Percentiles rank a stretch among this genome's conserved stretches.
phyloP scores from a whole-genome alignment of 2,329 filamentous ascomycete genomes.

The Rasamsonia emersonii region DNA sequence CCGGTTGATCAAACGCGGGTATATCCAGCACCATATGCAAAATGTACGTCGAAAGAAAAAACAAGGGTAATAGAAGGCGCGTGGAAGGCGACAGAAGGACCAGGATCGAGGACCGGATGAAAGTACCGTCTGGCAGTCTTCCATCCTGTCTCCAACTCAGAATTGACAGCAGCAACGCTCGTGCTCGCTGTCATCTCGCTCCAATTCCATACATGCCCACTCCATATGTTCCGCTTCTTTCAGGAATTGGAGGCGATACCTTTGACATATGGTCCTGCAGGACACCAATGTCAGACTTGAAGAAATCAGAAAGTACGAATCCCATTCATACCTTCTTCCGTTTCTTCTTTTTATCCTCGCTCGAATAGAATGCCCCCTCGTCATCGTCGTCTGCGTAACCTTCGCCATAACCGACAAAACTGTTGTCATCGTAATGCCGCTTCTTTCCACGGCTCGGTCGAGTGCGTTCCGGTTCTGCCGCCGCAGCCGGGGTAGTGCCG shows the following conservation, averaged over 20 bases:
- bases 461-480: constrained; percentile 24
- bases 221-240: constrained; percentile 34
- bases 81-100: constrained; percentile 9
- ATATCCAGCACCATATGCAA: constrained; percentile 43
- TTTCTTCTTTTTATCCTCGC: constrained; percentile 39
- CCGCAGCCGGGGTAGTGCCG: constrained; percentile 14
- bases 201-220: constrained; percentile 39
- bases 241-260: constrained; percentile 29
- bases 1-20: constrained; percentile 37
- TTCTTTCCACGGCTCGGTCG: constrained; percentile 40
- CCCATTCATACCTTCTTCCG: constrained; percentile 43
- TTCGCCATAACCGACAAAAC: constrained; percentile 44
- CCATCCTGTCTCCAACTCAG: too few species aligned
- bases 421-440: constrained; percentile 43
- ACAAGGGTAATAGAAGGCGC: constrained; percentile 10
- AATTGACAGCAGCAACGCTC: too few species aligned
- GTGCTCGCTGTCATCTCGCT: constrained; percentile 26
- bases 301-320: background rate
- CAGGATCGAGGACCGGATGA: background rate
- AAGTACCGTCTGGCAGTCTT: too few species aligned
- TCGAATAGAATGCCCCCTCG: constrained; percentile 35
- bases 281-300: too few species aligned
- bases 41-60: constrained; percentile 22
- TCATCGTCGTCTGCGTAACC: constrained; percentile 42
- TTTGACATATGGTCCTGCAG: constrained; percentile 33